phyloP scores from a whole-genome alignment of 371 early-diverging fungal genomes.

The Rhizopus delemar region DNA sequence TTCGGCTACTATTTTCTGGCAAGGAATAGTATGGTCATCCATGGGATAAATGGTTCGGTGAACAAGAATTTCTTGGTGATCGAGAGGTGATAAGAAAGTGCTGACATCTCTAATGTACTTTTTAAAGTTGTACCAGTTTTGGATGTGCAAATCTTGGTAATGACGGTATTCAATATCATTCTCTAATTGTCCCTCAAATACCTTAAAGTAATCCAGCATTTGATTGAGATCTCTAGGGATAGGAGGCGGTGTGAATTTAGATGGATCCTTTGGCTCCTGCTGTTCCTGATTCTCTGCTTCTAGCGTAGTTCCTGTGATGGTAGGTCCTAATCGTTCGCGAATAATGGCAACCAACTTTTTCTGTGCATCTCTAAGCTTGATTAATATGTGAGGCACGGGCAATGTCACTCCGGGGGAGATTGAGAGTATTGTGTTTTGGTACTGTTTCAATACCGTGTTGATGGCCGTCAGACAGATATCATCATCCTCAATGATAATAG shows the following conservation, averaged over 20 bases:
- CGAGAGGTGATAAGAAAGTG: conserved; percentile 62
- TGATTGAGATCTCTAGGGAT: conserved; percentile 24
- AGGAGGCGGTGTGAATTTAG: conserved; percentile 16
- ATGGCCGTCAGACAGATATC: conserved; percentile 37
- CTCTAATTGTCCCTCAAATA: conserved; percentile 33
- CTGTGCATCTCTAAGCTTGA: conserved; percentile 58
- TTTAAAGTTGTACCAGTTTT: conserved; percentile 55
- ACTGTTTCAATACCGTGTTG: conserved; percentile 46
- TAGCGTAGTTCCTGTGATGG: conserved; percentile 12
- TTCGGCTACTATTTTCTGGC: conserved; percentile 72
- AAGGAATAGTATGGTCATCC: conserved; percentile 58
- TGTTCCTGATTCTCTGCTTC: neutral
- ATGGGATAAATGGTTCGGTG: conserved; percentile 29
- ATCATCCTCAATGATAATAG: conserved; percentile 31
- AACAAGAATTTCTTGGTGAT: conserved; percentile 70
- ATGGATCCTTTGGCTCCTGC: neutral
- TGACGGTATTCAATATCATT: conserved; percentile 55
- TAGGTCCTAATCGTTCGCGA: conserved; percentile 16
- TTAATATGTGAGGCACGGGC: conserved; percentile 80
- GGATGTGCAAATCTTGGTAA: conserved; percentile 50
- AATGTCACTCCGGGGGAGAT: conserved; percentile 80
- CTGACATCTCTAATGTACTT: conserved; percentile 53
- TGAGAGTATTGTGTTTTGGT: conserved; percentile 69
- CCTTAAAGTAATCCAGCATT: conserved; percentile 30
- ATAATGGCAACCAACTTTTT: conserved; percentile 31